phyloP scores from a whole-genome alignment of 2,329 filamentous ascomycete species.

The Sporothrix luriei region DNA sequence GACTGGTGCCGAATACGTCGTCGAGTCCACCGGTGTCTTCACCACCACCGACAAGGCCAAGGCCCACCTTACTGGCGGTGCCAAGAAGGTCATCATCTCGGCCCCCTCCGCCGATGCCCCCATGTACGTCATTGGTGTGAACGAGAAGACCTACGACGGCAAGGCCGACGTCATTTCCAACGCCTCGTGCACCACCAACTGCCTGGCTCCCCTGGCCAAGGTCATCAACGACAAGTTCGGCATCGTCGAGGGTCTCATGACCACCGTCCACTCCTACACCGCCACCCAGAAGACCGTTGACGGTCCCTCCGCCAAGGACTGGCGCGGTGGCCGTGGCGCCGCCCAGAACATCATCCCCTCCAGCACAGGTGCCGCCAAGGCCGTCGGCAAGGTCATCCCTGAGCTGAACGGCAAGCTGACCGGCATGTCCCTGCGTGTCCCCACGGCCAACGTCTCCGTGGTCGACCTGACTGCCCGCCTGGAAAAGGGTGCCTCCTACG shows the following conservation, averaged over 20 bases:
- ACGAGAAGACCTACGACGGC: constrained; percentile 89
- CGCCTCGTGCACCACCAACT: constrained; percentile 99
- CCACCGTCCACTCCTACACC: constrained; percentile 99
- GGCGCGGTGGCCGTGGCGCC: constrained; percentile 97
- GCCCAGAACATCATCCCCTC: constrained; percentile 99
- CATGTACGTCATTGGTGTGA: constrained; percentile 99
- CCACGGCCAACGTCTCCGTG: constrained; percentile 97
- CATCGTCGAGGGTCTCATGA: constrained; percentile 99
- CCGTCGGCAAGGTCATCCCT: constrained; percentile 99
- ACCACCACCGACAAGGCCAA: constrained; percentile 96
- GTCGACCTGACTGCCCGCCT: constrained; percentile 94
- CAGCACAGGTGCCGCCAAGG: constrained; percentile 99
- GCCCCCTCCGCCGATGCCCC: constrained; percentile 92
- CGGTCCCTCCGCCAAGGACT: constrained; percentile 97
- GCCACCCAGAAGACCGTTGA: constrained; percentile 99
- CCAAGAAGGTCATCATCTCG: constrained; percentile 97
- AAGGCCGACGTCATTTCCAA: constrained; percentile 95
- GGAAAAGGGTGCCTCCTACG: constrained; percentile 85
- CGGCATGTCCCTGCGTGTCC: constrained; percentile 99
- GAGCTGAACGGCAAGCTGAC: constrained; percentile 98
- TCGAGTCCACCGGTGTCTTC: constrained; percentile 99
- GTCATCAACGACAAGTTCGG: constrained; percentile 98
- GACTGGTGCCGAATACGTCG: constrained; percentile 87
- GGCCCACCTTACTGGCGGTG: constrained; percentile 92
- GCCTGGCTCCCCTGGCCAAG: constrained; percentile 98